A percentile compares a stretch with the other conserved stretches of the same genome.
phyloP scores from a whole-genome alignment of 805 yeast species.

The Monosporozyma servazzii region DNA sequence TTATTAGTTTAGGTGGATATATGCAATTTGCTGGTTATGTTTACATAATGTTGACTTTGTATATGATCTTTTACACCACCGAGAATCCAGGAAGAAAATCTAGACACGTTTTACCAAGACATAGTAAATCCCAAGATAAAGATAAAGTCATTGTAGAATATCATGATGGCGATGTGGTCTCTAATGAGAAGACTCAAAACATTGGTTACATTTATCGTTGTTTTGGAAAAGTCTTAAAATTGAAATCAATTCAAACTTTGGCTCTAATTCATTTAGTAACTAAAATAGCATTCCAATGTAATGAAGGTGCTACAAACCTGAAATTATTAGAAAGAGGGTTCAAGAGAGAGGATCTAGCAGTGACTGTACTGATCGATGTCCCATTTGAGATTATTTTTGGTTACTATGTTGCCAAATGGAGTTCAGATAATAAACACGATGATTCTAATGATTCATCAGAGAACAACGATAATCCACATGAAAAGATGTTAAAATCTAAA shows the following conservation, averaged over 20 bases:
- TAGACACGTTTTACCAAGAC: not conserved
- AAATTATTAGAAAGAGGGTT: constrained; percentile 86
- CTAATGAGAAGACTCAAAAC: constrained; percentile 23
- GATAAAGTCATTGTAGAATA: constrained; percentile 12
- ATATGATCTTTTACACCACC: constrained; percentile 48
- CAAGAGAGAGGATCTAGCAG: constrained; percentile 85
- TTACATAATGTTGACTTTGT: constrained; percentile 57
- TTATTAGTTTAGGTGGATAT: constrained; percentile 65
- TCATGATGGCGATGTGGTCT: constrained; percentile 26
- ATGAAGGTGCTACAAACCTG: constrained; percentile 90
- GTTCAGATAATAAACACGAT: constrained; percentile 42
- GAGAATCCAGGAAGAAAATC: constrained; percentile 53
- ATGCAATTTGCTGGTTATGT: constrained; percentile 68
- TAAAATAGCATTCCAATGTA: constrained; percentile 89
- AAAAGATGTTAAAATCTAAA: constrained; percentile 1
- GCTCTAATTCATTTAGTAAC: constrained; percentile 67
- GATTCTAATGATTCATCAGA: not conserved
- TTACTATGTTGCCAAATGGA: constrained; percentile 92
- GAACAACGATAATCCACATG: constrained; percentile 4
- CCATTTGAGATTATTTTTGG: constrained; percentile 95
- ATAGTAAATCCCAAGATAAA: constrained; percentile 2
- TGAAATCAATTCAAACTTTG: constrained; percentile 65
- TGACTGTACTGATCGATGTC: constrained; percentile 86
- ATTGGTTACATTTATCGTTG: constrained; percentile 50
- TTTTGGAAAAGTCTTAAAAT: constrained; percentile 59